These are phyloP conservation scores for Schwanniomyces polymorphus DNA, from an alignment of 805 yeast species.

Conservation along the genomic window DNA sequence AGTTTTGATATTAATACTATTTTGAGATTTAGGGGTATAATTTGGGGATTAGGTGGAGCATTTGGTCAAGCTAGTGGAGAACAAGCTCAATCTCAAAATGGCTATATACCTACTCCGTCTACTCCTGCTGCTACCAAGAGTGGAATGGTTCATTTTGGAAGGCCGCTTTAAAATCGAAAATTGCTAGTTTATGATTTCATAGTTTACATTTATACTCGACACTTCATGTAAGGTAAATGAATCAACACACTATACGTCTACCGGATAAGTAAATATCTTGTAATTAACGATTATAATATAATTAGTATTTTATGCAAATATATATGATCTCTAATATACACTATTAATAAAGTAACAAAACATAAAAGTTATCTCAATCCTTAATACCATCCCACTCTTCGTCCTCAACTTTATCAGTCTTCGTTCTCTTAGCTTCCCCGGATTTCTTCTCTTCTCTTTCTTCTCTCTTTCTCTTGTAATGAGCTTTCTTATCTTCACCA, in stretches of 20 bases:
- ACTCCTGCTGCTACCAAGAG: slow-evolving; percentile 23
- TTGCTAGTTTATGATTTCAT: not conserved
- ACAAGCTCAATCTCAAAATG: slow-evolving; percentile 5
- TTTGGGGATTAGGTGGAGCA: slow-evolving; percentile 50
- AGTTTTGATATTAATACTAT: slow-evolving; percentile 19
- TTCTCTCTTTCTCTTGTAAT: slow-evolving; percentile 52
- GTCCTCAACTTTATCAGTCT: slow-evolving; percentile 16
- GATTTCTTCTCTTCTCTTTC: slow-evolving; percentile 43
- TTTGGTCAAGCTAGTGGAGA: slow-evolving; percentile 6
- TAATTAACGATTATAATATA: not conserved
- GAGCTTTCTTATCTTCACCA: slow-evolving; percentile 58
- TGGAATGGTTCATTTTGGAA: slow-evolving; percentile 30
- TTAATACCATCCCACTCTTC: slow-evolving; percentile 28
- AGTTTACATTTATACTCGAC: not conserved
- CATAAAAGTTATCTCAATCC: slow-evolving; percentile 10
- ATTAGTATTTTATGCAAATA: not conserved
- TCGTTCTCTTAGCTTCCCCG: slow-evolving; percentile 17
- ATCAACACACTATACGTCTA: not conserved
- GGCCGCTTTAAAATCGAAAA: slow-evolving; percentile 15
- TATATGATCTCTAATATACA: slow-evolving; percentile 2
- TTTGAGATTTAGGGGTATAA: slow-evolving; percentile 45
- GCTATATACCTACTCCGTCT: slow-evolving; percentile 15
- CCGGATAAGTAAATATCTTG: not conserved
- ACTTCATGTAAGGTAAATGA: not conserved
- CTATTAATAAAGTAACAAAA: not conserved